These are phyloP conservation scores for Aspergillus neotritici DNA, from an alignment of 2,329 filamentous ascomycete species.

Conservation along the genomic window DNA sequence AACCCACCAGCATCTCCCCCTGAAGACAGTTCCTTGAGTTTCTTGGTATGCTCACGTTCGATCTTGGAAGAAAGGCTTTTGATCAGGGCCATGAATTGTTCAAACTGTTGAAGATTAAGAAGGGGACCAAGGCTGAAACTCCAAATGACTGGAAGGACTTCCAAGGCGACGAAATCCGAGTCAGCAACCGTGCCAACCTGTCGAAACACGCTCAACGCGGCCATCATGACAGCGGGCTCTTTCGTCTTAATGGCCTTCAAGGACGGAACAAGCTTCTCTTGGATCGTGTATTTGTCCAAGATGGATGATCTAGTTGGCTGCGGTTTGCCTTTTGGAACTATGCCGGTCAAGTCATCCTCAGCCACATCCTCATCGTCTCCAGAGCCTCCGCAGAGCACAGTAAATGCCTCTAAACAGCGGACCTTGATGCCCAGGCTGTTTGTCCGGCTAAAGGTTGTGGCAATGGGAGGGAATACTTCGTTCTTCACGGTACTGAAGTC, in stretches of 20 bases:
- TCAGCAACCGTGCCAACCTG: conserved; percentile 80
- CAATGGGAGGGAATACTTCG: conserved; percentile 89
- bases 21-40: conserved; percentile 75
- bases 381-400: conserved; percentile 77
- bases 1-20: conserved; percentile 48
- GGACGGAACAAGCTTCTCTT: conserved; percentile 91
- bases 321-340: conserved; percentile 46
- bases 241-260: conserved; percentile 94
- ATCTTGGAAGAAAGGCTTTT: conserved; percentile 72
- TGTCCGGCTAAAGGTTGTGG: conserved; percentile 84
- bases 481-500: conserved; percentile 98
- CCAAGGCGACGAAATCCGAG: conserved; percentile 84
- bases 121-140: conserved; percentile 84
- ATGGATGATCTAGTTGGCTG: conserved; percentile 67
- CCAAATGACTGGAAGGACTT: conserved; percentile 87
- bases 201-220: conserved; percentile 74
- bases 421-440: conserved; percentile 94
- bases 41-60: conserved; percentile 81
- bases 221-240: conserved; percentile 96
- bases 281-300: conserved; percentile 95
- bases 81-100: conserved; percentile 83
- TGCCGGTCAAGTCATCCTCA: conserved; percentile 69
- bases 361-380: conserved; percentile 42
- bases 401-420: conserved; percentile 81
- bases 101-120: conserved; percentile 81